These are phyloP conservation scores for Peronospora belbahrii DNA, from an alignment of 352 stramenopile species.

Conservation along the genomic window DNA sequence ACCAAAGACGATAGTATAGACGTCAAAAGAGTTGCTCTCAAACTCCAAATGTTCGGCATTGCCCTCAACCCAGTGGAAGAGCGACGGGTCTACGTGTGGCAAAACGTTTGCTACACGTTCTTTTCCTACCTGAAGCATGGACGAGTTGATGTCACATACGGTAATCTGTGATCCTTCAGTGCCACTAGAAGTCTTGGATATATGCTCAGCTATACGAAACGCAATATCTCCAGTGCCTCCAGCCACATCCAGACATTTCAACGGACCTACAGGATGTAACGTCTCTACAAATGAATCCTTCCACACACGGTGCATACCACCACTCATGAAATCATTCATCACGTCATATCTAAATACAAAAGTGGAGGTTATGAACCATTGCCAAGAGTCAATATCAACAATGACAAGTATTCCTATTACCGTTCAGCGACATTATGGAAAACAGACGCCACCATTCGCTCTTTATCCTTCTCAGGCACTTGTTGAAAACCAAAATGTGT, in stretches of 20 bases:
- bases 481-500: constrained; percentile 88
- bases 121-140: constrained; percentile 96
- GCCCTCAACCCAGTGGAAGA: constrained; percentile 89
- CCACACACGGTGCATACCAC: constrained; percentile 92
- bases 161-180: constrained; percentile 76
- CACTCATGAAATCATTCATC: constrained; percentile 99
- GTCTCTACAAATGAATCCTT: constrained; percentile 95
- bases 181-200: constrained; percentile 29
- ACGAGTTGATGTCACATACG: constrained; percentile 98
- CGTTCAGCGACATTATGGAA: constrained; percentile 97
- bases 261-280: constrained; percentile 62
- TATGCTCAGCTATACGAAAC: constrained; percentile 91
- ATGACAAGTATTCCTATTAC: no score
- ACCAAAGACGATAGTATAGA: constrained; percentile 99
- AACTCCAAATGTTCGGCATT: constrained; percentile 96
- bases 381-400: no score
- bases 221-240: constrained; percentile 98
- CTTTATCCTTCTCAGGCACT: constrained; percentile 89
- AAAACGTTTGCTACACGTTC: constrained; percentile 75
- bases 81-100: constrained; percentile 35
- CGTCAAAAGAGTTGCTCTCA: constrained; percentile 92
- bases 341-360: constrained; percentile 92
- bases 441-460: constrained; percentile 91
- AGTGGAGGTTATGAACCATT: no score
- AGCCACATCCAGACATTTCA: constrained; percentile 93